phyloP scores from a whole-genome alignment of 345 rosid genomes.

The Firmiana major region DNA sequence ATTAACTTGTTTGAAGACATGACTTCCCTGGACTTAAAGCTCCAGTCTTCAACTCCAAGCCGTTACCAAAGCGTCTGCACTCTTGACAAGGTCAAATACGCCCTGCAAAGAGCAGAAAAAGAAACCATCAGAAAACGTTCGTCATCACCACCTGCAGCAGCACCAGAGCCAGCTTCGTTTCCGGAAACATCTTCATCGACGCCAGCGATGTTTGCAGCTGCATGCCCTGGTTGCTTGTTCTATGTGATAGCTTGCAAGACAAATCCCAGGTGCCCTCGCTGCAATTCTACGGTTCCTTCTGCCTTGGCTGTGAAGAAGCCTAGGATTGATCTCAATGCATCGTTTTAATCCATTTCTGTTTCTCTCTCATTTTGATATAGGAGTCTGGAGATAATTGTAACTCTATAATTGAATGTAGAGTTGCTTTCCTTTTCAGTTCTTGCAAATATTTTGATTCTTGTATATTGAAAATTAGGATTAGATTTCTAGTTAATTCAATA shows the following conservation, averaged over 20 bases:
- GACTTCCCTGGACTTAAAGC: constrained; percentile 42
- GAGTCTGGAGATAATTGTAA: background rate
- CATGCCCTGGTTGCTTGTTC: constrained; percentile 52
- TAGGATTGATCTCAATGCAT: constrained; percentile 30
- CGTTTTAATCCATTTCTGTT: constrained; percentile 4
- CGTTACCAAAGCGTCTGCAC: constrained; percentile 60
- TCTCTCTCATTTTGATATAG: background rate
- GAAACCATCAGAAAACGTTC: constrained; percentile 30
- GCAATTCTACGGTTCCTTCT: constrained; percentile 30
- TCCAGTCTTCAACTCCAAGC: constrained; percentile 10
- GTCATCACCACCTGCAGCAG: constrained; percentile 4
- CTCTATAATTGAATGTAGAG: background rate
- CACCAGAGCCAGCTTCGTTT: background rate
- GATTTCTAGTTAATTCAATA: background rate
- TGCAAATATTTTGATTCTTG: background rate
- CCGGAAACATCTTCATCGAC: constrained; percentile 17
- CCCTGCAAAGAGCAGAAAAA: constrained; percentile 52
- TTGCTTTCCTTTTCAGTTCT: background rate
- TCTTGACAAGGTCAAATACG: constrained; percentile 52
- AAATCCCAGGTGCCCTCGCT: constrained; percentile 49
- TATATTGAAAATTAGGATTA: background rate
- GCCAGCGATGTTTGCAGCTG: constrained; percentile 34
- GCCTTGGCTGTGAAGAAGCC: constrained; percentile 27
- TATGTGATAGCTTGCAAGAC: constrained; percentile 39
- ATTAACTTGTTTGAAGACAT: constrained; percentile 33